A percentile compares a stretch with the other conserved stretches of the same genome.
Conservation (phyloP, 805 yeast species). For the Ogataea wickerhamii region DNA sequence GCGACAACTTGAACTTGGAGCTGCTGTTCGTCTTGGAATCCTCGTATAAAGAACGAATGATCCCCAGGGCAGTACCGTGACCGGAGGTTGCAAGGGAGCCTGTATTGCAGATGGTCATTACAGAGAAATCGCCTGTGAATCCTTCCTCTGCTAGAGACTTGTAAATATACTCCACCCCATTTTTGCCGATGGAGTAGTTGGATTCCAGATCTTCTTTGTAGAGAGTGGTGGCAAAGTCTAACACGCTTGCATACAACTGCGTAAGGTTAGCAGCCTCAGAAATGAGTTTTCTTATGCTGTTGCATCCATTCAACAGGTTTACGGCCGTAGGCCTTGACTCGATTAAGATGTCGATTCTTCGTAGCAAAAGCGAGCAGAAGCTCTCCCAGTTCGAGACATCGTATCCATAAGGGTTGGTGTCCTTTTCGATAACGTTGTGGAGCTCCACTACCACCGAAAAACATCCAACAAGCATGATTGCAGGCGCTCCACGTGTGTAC, state of each 20-base stretch:
- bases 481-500: slow-evolving; percentile 99
- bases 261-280: slow-evolving; percentile 14
- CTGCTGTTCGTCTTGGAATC: slow-evolving; percentile 28
- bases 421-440: slow-evolving; percentile 29
- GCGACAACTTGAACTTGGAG: slow-evolving; percentile 49
- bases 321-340: slow-evolving; percentile 95
- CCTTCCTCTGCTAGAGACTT: slow-evolving; percentile 42
- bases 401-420: slow-evolving; percentile 27
- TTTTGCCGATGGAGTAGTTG: slow-evolving; percentile 71
- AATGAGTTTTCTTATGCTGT: slow-evolving; percentile 39
- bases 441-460: slow-evolving; percentile 78
- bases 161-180: slow-evolving; percentile 70
- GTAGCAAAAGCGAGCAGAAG: slow-evolving; percentile 37
- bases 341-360: slow-evolving; percentile 60
- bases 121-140: slow-evolving; percentile 66
- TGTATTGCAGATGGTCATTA: slow-evolving; percentile 90
- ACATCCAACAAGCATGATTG: slow-evolving; percentile 93
- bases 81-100: slow-evolving; percentile 98
- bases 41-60: slow-evolving; percentile 68
- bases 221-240: slow-evolving; percentile 48
- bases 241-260: slow-evolving; percentile 33
- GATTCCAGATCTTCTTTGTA: slow-evolving; percentile 76
- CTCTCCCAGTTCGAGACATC: slow-evolving; percentile 14
- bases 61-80: slow-evolving; percentile 95
- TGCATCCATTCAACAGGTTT: slow-evolving; percentile 74